These are phyloP conservation scores for Paraphaeosphaeria sporulosa DNA, from an alignment of 2,329 filamentous ascomycete genomes.

Conservation along the genomic window DNA sequence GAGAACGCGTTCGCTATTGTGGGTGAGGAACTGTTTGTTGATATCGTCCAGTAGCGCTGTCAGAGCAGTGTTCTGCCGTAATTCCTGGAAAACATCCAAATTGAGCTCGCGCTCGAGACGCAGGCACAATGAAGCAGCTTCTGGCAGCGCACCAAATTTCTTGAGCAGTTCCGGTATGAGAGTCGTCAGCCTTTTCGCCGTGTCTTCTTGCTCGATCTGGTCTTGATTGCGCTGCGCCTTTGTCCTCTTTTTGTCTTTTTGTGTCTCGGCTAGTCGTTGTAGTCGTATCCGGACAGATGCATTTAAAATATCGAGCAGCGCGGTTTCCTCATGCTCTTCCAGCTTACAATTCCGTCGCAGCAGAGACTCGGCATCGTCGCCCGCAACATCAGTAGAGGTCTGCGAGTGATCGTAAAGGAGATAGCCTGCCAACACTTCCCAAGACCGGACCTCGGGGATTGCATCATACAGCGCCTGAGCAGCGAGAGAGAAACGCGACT, in stretches of 20 bases:
- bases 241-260: slow-evolving; percentile 64
- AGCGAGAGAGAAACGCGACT: slow-evolving; percentile 85
- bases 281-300: slow-evolving; percentile 80
- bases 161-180: slow-evolving; percentile 86
- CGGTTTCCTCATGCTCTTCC: slow-evolving; percentile 77
- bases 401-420: slow-evolving; percentile 88
- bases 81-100: slow-evolving; percentile 84
- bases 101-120: slow-evolving; percentile 87
- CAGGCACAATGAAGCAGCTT: slow-evolving; percentile 84
- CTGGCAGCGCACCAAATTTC: slow-evolving; percentile 90
- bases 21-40: slow-evolving; percentile 91
- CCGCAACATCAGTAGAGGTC: slow-evolving; percentile 59
- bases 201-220: slow-evolving; percentile 79
- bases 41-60: slow-evolving; percentile 86
- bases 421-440: slow-evolving; percentile 89
- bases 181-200: slow-evolving; percentile 77
- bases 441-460: slow-evolving; percentile 80
- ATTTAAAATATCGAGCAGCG: slow-evolving; percentile 86
- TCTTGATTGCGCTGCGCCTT: slow-evolving; percentile 64
- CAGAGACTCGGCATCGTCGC: slow-evolving; percentile 66
- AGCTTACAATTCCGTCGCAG: slow-evolving; percentile 79
- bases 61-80: slow-evolving; percentile 86
- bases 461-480: slow-evolving; percentile 86
- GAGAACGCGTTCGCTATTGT: slow-evolving; percentile 85
- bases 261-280: slow-evolving; percentile 69